Conservation (phyloP, 2,329 filamentous ascomycete genomes). For the Emergomyces pasteurianus region DNA sequence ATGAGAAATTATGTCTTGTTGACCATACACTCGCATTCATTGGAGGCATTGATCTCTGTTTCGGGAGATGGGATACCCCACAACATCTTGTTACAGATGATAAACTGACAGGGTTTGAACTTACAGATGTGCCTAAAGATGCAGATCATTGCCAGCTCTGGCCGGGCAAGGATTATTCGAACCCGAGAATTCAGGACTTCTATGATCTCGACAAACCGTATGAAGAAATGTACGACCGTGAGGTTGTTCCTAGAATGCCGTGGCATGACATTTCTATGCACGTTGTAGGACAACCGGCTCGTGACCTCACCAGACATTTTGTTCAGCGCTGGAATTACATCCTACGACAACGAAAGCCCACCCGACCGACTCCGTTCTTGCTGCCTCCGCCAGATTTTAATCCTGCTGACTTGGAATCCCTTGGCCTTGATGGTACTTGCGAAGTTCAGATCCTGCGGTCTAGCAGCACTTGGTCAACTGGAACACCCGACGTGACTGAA, state of each 20-base stretch:
- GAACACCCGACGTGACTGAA: conserved; percentile 42
- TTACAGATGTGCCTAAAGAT: conserved; percentile 50
- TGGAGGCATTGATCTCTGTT: conserved; percentile 87
- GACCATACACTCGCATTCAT: conserved; percentile 92
- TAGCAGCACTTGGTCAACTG: conserved; percentile 56
- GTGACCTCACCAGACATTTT: conserved; percentile 94
- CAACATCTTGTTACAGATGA: conserved; percentile 80
- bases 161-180: conserved; percentile 96
- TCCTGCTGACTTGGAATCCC: conserved; percentile 67
- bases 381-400: conserved; percentile 89
- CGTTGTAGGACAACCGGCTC: conserved; percentile 72
- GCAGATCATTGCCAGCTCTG: conserved; percentile 93
- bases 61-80: conserved; percentile 82
- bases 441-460: conserved; percentile 94
- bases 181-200: conserved; percentile 94
- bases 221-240: conserved; percentile 84
- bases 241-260: conserved; percentile 88
- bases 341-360: conserved; percentile 81
- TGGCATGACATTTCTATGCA: conserved; percentile 97
- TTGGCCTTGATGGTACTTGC: conserved; percentile 86
- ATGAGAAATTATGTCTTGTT: conserved; percentile 94
- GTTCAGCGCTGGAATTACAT: conserved; percentile 94
- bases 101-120: conserved; percentile 66
- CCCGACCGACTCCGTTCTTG: conserved; percentile 82
- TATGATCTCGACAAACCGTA: conserved; percentile 85